A percentile compares a stretch with the other conserved stretches of the same genome.
These are phyloP conservation scores for Eucalyptus sp. DNA, from an alignment of 345 rosid species.

Conservation along the genomic window DNA sequence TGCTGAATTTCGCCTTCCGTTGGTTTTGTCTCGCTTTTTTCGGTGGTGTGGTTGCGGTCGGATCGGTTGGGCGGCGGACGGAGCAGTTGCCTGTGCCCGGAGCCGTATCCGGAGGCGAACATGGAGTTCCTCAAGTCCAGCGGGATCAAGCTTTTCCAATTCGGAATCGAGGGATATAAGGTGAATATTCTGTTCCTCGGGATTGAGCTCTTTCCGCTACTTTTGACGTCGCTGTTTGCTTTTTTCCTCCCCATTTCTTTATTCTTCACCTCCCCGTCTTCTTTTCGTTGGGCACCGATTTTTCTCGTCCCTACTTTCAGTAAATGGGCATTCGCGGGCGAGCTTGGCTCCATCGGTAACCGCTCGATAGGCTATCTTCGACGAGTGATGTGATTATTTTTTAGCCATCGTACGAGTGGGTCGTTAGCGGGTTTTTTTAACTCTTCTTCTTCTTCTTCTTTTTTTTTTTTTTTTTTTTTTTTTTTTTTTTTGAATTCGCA, in stretches of 20 bases:
- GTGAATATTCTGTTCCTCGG: constrained; percentile 8
- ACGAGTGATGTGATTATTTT: neutral
- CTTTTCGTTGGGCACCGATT: neutral
- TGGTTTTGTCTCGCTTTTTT: neutral
- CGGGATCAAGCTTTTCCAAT: constrained; percentile 76
- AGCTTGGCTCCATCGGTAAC: neutral
- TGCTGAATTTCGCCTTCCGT: neutral
- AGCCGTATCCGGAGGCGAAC: constrained; percentile 74
- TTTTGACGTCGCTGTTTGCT: neutral
- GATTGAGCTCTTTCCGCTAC: neutral
- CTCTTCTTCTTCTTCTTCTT: too few species aligned
- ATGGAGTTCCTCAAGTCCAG: constrained; percentile 66
- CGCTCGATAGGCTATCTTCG: neutral
- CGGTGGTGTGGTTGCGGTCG: neutral
- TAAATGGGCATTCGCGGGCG: neutral
- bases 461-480: rapidly evolving
- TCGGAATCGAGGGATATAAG: constrained; percentile 88
- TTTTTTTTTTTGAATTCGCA: neutral
- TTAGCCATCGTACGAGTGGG: neutral
- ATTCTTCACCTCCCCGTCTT: neutral
- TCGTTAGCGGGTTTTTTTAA: neutral
- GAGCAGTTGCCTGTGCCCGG: constrained; percentile 79
- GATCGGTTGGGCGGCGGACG: neutral
- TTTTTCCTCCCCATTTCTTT: neutral
- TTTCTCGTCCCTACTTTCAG: neutral